A percentile compares a stretch with the other conserved stretches of the same genome.
Evolutionary conservation across 2,329 filamentous ascomycete genomes (phyloP).

Genomic region (Fonsecaea pugnacius): DNA sequence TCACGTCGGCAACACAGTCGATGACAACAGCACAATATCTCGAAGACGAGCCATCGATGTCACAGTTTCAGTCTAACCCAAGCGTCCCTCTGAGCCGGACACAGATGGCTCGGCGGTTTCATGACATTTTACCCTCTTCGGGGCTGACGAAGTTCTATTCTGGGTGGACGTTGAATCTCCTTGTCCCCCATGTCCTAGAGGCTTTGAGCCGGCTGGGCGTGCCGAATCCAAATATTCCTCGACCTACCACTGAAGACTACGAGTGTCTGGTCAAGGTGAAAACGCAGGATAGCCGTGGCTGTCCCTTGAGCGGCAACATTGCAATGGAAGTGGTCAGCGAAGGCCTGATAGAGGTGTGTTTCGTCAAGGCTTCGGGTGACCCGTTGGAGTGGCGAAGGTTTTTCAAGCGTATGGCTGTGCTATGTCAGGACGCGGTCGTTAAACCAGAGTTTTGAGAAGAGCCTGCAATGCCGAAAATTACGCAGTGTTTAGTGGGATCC

Average conservation of each 20-base stretch:
- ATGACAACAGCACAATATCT: constrained; percentile 55
- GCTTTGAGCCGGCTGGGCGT: constrained; percentile 85
- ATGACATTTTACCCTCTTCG: constrained; percentile 86
- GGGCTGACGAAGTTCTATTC: constrained; percentile 93
- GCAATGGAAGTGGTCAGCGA: constrained; percentile 63
- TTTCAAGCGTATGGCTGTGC: constrained; percentile 91
- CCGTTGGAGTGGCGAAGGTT: constrained; percentile 94
- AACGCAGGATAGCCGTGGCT: constrained; percentile 62
- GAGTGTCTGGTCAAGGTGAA: constrained; percentile 72
- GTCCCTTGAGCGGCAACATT: constrained; percentile 51
- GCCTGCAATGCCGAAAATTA: background rate
- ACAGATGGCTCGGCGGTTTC: constrained; percentile 84
- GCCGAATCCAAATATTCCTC: constrained; percentile 61
- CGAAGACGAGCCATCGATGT: constrained; percentile 80
- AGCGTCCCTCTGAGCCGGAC: constrained; percentile 82
- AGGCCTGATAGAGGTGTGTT: constrained; percentile 64
- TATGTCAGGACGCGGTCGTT: constrained; percentile 84
- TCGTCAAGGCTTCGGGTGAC: constrained; percentile 93
- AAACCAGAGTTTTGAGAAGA: constrained; percentile 53
- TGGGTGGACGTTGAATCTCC: constrained; percentile 71
- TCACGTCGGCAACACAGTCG: constrained; percentile 53
- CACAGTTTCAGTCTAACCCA: constrained; percentile 80
- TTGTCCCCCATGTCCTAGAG: constrained; percentile 78
- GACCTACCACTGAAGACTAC: constrained; percentile 52
- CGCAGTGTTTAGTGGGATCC: background rate